Percentiles rank a stretch among this genome's conserved stretches.
phyloP scores from a whole-genome alignment of 208 protist genomes.

The Strigomonas culicis region DNA sequence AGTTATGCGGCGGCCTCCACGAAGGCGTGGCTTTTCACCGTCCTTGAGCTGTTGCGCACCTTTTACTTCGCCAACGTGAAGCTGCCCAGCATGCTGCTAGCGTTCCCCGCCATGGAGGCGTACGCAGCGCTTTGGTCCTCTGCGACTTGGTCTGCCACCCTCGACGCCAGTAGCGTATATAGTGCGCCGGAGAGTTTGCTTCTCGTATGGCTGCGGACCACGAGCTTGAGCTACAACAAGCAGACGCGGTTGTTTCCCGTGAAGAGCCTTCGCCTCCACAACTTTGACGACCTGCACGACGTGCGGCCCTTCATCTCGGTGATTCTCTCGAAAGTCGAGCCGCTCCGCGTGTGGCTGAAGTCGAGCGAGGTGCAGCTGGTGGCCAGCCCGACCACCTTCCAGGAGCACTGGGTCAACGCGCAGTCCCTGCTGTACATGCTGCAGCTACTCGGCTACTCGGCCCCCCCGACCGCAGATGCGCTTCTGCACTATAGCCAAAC shows the following conservation, averaged over 20 bases:
- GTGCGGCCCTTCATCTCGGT: conserved; percentile 52
- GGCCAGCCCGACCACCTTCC: conserved; percentile 17
- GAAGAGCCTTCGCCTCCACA: conserved; percentile 15
- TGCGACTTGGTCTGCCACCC: conserved; percentile 18
- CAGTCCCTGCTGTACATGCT: conserved; percentile 43
- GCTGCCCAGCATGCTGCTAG: conserved; percentile 10
- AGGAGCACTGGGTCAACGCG: conserved; percentile 56
- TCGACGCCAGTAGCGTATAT: conserved; percentile 82
- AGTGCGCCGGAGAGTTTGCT: conserved; percentile 79
- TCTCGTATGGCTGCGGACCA: conserved; percentile 64
- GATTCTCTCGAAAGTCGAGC: conserved; percentile 71
- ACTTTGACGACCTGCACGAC: conserved; percentile 79
- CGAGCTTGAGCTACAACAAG: conserved; percentile 1
- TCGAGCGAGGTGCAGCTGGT: conserved; percentile 22
- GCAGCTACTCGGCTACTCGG: conserved; percentile 39
- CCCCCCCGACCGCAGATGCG: conserved; percentile 31
- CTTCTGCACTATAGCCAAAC: conserved; percentile 46
- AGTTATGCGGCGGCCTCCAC: conserved; percentile 28
- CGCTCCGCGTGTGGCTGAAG: conserved; percentile 27
- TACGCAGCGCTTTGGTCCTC: conserved; percentile 28
- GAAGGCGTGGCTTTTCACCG: conserved; percentile 63
- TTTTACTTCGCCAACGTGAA: conserved; percentile 65
- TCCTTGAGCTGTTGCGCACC: conserved; percentile 73
- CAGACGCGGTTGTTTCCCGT: not conserved
- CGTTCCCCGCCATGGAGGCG: not conserved